phyloP scores from a whole-genome alignment of 148 eudicot genomes.

The Chenopodium formosanum region DNA sequence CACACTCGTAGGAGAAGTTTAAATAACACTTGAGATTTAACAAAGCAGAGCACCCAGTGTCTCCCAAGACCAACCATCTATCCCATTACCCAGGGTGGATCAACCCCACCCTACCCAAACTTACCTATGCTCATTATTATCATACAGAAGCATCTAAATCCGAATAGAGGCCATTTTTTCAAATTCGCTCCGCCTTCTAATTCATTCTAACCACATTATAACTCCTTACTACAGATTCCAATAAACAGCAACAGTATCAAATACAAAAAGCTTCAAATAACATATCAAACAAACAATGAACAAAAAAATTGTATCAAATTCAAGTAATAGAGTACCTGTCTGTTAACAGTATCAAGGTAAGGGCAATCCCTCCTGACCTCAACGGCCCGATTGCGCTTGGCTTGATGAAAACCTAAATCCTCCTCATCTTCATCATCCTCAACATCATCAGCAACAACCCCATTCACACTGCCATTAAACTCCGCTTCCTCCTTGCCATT shows the following conservation, averaged over 20 bases:
- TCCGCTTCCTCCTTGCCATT: conserved; percentile 14
- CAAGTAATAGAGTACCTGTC: conserved; percentile 56
- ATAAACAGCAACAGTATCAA: not conserved
- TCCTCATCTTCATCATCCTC: conserved; percentile 41
- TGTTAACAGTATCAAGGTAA: conserved; percentile 90
- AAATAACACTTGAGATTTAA: not conserved
- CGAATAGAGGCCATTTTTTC: too few species aligned
- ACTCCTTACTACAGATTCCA: not conserved
- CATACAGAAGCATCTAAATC: not conserved
- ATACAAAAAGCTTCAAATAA: not conserved
- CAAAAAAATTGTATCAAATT: not conserved
- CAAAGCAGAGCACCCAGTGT: not conserved
- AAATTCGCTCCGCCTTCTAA: not conserved
- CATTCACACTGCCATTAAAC: conserved; percentile 21
- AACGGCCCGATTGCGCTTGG: conserved; percentile 41
- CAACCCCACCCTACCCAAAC: not conserved
- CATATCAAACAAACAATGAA: not conserved
- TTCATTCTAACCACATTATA: not conserved
- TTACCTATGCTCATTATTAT: not conserved
- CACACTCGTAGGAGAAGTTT: not conserved
- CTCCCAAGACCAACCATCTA: conserved; percentile 1
- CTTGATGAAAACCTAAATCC: conserved; percentile 30
- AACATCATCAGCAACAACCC: conserved; percentile 26
- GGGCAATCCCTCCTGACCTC: conserved; percentile 86
- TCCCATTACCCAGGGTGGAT: not conserved